Percentiles rank a stretch among this genome's conserved stretches.
Conservation (phyloP, 2,329 filamentous ascomycete genomes). For the Raffaelea albimanens region DNA sequence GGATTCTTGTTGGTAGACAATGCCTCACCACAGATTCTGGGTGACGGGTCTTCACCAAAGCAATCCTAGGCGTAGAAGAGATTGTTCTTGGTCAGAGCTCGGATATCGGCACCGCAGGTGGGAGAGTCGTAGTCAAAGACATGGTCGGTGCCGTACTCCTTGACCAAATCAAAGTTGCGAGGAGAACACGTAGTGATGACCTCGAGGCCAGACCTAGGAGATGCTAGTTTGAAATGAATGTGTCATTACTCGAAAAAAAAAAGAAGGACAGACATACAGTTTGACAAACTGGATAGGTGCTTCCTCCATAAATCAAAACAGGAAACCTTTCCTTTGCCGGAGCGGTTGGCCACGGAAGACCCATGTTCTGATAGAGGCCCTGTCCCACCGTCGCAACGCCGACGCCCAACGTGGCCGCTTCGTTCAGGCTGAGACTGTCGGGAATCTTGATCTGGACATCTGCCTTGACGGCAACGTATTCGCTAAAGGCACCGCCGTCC, state of each 20-base stretch:
- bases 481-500: slow-evolving; percentile 32
- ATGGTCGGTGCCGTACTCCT: slow-evolving; percentile 29
- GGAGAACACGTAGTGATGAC: slow-evolving; percentile 34
- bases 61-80: slow-evolving; percentile 33
- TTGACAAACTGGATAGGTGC: slow-evolving; percentile 26
- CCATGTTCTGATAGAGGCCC: slow-evolving; percentile 34
- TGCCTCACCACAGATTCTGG: slow-evolving; percentile 21
- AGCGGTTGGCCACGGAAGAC: slow-evolving; percentile 27
- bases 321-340: background rate
- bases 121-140: slow-evolving; percentile 34
- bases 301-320: slow-evolving; percentile 35
- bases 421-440: slow-evolving; percentile 36
- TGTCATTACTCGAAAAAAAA: no score
- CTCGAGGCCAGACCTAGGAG: no score
- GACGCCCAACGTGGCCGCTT: slow-evolving; percentile 47
- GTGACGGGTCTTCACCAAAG: slow-evolving; percentile 24
- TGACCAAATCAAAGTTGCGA: slow-evolving; percentile 28
- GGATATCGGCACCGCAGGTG: slow-evolving; percentile 24
- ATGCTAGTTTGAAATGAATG: no score
- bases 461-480: slow-evolving; percentile 20
- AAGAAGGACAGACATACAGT: slow-evolving; percentile 23
- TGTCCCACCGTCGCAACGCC: slow-evolving; percentile 43
- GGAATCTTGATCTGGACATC: slow-evolving; percentile 18
- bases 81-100: slow-evolving; percentile 24
- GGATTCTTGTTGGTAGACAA: background rate